A percentile compares a stretch with the other conserved stretches of the same genome.
These are phyloP conservation scores for Halteria grandinella DNA, from an alignment of 73 alveolate genomes.

Conservation along the genomic window DNA sequence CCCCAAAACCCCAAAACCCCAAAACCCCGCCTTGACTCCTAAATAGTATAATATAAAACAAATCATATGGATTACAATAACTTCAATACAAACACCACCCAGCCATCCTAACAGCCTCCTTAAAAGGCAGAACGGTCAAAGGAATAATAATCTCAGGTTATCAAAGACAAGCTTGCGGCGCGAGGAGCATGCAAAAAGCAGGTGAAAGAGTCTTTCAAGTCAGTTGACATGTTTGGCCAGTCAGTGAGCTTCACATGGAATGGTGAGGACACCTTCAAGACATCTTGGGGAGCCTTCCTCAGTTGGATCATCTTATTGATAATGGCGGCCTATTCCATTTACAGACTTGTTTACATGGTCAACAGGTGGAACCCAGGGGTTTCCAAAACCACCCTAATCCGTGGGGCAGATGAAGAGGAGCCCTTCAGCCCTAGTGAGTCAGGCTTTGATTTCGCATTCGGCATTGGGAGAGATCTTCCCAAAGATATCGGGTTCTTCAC, in stretches of 20 bases:
- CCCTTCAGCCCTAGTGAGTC: not conserved
- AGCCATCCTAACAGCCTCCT: too few relatives aligned
- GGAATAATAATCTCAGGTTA: too few relatives aligned
- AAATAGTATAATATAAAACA: too few relatives aligned
- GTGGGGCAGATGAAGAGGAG: not conserved
- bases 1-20: too few relatives aligned
- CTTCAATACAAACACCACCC: too few relatives aligned
- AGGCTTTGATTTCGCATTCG: conserved; percentile 47
- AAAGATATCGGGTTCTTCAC: conserved; percentile 9
- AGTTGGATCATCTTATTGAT: conserved; percentile 2
- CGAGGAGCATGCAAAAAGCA: too few relatives aligned
- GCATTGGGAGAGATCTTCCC: not conserved
- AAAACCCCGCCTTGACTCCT: too few relatives aligned
- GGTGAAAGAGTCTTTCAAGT: too few relatives aligned
- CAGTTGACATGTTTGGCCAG: conserved; percentile 46
- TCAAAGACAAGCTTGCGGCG: too few relatives aligned
- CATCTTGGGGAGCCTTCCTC: conserved; percentile 36
- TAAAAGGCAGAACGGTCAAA: too few relatives aligned
- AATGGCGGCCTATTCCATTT: not conserved
- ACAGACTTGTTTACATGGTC: not conserved
- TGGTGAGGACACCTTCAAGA: conserved; percentile 39
- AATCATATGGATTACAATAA: too few relatives aligned
- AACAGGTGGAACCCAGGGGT: not conserved
- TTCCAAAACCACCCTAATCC: not conserved
- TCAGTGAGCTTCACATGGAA: conserved; percentile 32